phyloP scores from a whole-genome alignment of 2,329 filamentous ascomycete species.

The Aspergillus piperis region DNA sequence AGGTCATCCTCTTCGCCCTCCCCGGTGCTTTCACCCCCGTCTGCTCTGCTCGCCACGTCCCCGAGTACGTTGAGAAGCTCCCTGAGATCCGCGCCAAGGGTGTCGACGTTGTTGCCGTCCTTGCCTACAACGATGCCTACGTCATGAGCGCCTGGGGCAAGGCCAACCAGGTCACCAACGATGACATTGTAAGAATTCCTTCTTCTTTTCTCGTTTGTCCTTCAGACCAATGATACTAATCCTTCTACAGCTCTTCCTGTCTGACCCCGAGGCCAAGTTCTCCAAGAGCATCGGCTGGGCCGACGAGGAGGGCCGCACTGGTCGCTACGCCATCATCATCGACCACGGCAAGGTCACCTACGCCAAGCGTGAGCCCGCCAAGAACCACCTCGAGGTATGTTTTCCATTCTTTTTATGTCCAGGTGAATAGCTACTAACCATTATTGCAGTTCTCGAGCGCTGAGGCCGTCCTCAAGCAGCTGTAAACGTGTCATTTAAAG shows the following conservation, averaged over 20 bases:
- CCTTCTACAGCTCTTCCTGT: conserved; percentile 66
- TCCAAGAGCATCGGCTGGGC: conserved; percentile 77
- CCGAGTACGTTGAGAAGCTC: conserved; percentile 74
- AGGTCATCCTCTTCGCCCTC: conserved; percentile 69
- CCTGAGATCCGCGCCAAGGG: conserved; percentile 74
- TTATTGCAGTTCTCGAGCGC: conserved; percentile 40
- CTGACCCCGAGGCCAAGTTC: conserved; percentile 72
- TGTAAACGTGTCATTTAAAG: conserved; percentile 30
- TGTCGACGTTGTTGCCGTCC: conserved; percentile 77
- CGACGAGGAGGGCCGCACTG: conserved; percentile 69
- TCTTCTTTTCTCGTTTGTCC: not conserved
- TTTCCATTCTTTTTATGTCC: conserved; percentile 17
- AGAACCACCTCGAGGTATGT: conserved; percentile 44
- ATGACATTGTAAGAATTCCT: conserved; percentile 59
- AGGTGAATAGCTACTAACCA: conserved; percentile 8
- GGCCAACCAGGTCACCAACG: conserved; percentile 75
- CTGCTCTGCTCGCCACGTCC: conserved; percentile 79
- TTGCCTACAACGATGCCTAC: conserved; percentile 81
- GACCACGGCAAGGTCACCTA: conserved; percentile 83
- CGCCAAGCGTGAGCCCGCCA: conserved; percentile 68
- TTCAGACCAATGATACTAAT: conserved; percentile 4
- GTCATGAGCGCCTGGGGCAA: conserved; percentile 92
- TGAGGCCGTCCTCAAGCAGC: conserved; percentile 40
- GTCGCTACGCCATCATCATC: conserved; percentile 76
- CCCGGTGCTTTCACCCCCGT: conserved; percentile 83